Base-by-base conservation (phyloP, 2,329 filamentous ascomycete genomes). In the Dactylellina haptotyla region DNA sequence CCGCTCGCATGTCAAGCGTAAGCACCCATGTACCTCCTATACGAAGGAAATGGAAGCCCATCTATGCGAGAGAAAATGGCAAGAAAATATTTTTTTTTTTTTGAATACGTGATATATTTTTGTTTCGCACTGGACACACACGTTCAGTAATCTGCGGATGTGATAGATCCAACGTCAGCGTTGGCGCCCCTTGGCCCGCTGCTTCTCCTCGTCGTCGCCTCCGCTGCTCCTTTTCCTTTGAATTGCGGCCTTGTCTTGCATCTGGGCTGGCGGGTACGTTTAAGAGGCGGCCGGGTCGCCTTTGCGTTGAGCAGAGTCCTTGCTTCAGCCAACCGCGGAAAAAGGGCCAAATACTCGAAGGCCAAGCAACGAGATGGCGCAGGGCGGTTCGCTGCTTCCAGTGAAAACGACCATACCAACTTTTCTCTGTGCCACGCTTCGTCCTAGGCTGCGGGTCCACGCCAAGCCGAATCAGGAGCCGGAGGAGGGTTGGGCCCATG, bases 1-100 rank as follows among this genome's bases (percentile, higher is more conserved):
- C 67, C 67, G 67, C 59, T 72, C 67, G 67, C 59, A 72, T 72
- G 58, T 72, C 18, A 34, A 65, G 59, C 59, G 45, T 56, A 41
- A 72, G 51, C 46, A 59, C 54, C 67, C 66, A 50, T 63, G 58
- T 45, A 26, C 25, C 50, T 62, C 37, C 34, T 48, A 41, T 41
- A 62, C 32, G 25, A 20, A 37, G 10, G 30, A 23, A 45, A 45
- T 53, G 56, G 56, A 45, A 48, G 54, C 54, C 54, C 53, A 37
- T 72, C 39, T 45, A 57, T 63, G 48, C 64, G 39, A 69, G 57
- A 37, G 43, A 59, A 41, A 34, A 54, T n/a, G 46, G 12, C 14
- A 12, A 16, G 28, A 39, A 37, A 34, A 20, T 12, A 45, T n/a
- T n/a, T n/a, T n/a, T n/a, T n/a, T n/a, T n/a, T n/a, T n/a, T n/a